phyloP scores from a whole-genome alignment of 2,329 filamentous ascomycete species.

The Stagonosporopsis tanaceti region DNA sequence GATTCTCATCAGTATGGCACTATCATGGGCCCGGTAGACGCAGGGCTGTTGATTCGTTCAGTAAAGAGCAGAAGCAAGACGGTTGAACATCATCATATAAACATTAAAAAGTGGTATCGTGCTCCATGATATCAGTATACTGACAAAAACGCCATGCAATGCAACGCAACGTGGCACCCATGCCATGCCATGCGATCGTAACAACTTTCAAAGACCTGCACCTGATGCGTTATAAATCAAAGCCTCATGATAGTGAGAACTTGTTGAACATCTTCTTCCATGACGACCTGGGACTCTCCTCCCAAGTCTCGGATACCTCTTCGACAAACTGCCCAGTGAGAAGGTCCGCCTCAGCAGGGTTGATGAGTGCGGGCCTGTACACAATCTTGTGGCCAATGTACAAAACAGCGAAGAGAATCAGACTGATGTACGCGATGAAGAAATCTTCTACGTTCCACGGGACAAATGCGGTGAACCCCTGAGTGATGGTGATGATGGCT shows the following conservation, averaged over 20 bases:
- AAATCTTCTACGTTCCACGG: constrained; percentile 48
- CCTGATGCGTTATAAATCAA: constrained; percentile 1
- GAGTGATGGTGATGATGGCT: constrained; percentile 51
- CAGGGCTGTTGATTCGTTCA: not conserved
- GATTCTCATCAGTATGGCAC: not conserved
- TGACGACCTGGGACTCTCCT: constrained; percentile 40
- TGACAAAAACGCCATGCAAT: constrained; percentile 31
- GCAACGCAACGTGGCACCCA: constrained; percentile 26
- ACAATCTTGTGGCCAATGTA: constrained; percentile 67
- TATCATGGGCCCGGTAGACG: not conserved
- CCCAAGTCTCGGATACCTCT: constrained; percentile 42
- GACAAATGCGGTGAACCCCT: constrained; percentile 53
- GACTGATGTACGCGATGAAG: constrained; percentile 51
- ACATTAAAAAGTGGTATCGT: constrained; percentile 19
- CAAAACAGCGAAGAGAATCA: constrained; percentile 55
- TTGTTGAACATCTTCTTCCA: constrained; percentile 45
- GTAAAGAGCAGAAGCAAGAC: not conserved
- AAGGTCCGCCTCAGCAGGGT: constrained; percentile 53
- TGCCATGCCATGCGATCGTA: constrained; percentile 27
- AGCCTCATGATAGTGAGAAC: constrained; percentile 21
- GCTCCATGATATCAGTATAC: constrained; percentile 11
- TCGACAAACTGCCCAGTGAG: constrained; percentile 50
- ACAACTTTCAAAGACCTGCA: constrained; percentile 18
- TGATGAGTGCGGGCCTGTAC: constrained; percentile 50
- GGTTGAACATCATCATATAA: constrained; percentile 5